Evolutionary conservation across 2,329 filamentous ascomycete species (phyloP), one percentile per base, ranked within the genome.

Genomic region (Thelonectria blattea): DNA sequence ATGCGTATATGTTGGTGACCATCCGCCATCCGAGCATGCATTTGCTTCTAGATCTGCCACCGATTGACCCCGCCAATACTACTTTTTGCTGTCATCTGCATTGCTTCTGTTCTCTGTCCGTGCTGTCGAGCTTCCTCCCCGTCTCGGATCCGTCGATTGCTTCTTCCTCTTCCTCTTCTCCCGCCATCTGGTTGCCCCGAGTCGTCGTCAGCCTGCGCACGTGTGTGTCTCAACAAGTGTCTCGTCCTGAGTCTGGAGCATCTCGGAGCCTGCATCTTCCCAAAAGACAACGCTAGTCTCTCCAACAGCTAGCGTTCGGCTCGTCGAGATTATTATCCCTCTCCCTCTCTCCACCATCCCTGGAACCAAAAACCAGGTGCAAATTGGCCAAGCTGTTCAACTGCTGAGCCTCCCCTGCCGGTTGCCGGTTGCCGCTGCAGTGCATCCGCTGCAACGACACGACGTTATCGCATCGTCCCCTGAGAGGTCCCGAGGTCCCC

Each of bases 201-300:
- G 27, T 53, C 55, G 55, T 61, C 55, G 59, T 61, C 59, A 62
- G 50, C 59, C n/a, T 55, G 55, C 54, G 55, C 59, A 55, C 59
- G 54, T 58, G 59, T 61, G 46, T 42, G 54, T 58, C 58, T 58
- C 54, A 53, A 24, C 22, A 24, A 30, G 30, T 52, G 34, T 53
- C 39, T 45, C 42, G 34, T 42, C 39, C 50, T 51, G 27, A 47
- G 58, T n/a, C 47, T 55, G 42, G 58, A 52, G 47, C 41, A 24
- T 37, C 52, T 37, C 50, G 54, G 54, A 53, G 49, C 58, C 48
- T 56, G 52, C 48, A 45, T 50, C 37, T 39, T 32, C 55, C 54
- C 46, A 39, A 41, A n/a, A 47, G 48, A 24, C 24, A 24, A 30
- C 58, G 48, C 58, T 60, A 60, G 52, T 46, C 42, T 43, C 30